Evolutionary conservation across 352 stramenopile species (phyloP), one percentile per base, ranked within the genome.

Genomic region (Globisporangium splendens): DNA sequence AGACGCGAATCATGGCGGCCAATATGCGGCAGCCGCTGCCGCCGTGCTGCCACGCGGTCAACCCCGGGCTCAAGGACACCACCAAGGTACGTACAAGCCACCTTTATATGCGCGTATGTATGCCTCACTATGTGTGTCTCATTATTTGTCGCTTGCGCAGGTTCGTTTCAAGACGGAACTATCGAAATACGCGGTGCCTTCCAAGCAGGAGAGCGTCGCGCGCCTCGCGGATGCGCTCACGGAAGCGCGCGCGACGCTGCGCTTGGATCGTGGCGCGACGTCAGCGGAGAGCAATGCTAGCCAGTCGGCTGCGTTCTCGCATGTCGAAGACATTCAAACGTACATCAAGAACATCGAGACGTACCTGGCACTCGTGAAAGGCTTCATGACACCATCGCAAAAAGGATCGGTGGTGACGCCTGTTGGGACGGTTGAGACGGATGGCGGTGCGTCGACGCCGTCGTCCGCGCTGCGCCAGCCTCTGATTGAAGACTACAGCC

Each of bases 361-460:
- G 50, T 90, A 90, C 51, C 33, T 88, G 58, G 69, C 80, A 35
- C 66, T 90, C 2, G 65, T 90, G 48, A 71, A 81, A 52, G 80
- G 80, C 6, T 90, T 88, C 67, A 63, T 22, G 5, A 28, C 50
- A 22, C 50, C 62, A 14, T 49, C 52, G 1, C 56, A 60, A 21
- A 52, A 22, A 50, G 18, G 50, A 18, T 56, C 63, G 1, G 22
- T 59, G 42, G 51, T 57, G 39, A 52, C 69, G 28, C 44, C 62
- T 1, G 50, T 43, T 3, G 33, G 65, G 13, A 48, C 57, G n/a
- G 46, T 38, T 8, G 43, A 42, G 8, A 18, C 31, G 3, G 46
- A 51, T 4, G 43, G 44, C 8, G 43, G 41, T n/a, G 39, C 20
- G 4, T 35, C 49, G 15, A 63, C 62, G 11, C 62, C 66, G 12